Conservation (phyloP, 2,329 filamentous ascomycete species). For the Bipolaris gigantea region DNA sequence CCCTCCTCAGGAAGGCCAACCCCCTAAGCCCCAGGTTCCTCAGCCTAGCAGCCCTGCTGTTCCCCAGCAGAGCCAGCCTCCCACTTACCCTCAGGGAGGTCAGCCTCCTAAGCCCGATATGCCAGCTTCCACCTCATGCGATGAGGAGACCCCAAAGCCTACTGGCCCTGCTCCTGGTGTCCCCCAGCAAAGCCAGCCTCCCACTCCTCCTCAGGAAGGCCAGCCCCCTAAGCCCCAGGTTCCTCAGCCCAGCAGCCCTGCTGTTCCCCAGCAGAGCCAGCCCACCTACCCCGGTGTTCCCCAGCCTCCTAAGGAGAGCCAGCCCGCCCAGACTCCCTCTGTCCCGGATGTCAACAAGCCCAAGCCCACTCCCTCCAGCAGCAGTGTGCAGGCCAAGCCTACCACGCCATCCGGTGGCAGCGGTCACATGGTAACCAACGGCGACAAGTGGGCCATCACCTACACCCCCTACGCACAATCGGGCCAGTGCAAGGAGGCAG, state of each 20-base stretch:
- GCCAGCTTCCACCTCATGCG: slow-evolving; percentile 4
- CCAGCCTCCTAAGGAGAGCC: slow-evolving; percentile 6
- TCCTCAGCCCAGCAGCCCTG: slow-evolving; percentile 24
- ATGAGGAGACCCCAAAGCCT: slow-evolving; percentile 6
- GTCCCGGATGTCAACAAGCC: slow-evolving; percentile 19
- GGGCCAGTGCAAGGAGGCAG: slow-evolving; percentile 49
- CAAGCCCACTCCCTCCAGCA: slow-evolving; percentile 27
- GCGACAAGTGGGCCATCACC: slow-evolving; percentile 53
- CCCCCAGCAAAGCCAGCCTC: slow-evolving; percentile 3
- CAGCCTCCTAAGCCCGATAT: background rate
- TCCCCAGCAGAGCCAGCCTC: slow-evolving; percentile 4
- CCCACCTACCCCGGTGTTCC: slow-evolving; percentile 9
- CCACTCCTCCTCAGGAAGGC: background rate
- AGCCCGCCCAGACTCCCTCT: slow-evolving; percentile 8
- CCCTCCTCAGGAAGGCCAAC: no score
- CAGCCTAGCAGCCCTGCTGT: no score
- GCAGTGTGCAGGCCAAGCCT: slow-evolving; percentile 34
- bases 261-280: slow-evolving; percentile 6
- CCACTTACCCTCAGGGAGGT: slow-evolving; percentile 5
- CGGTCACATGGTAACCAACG: slow-evolving; percentile 45
- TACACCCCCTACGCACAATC: slow-evolving; percentile 52
- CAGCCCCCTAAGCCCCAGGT: no score
- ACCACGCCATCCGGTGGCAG: slow-evolving; percentile 28
- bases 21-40: no score
- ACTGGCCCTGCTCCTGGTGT: no score